Percentiles rank a stretch among this genome's conserved stretches.
Conservation (phyloP, 441 rosid species). For the Erodium chrysanthum region DNA sequence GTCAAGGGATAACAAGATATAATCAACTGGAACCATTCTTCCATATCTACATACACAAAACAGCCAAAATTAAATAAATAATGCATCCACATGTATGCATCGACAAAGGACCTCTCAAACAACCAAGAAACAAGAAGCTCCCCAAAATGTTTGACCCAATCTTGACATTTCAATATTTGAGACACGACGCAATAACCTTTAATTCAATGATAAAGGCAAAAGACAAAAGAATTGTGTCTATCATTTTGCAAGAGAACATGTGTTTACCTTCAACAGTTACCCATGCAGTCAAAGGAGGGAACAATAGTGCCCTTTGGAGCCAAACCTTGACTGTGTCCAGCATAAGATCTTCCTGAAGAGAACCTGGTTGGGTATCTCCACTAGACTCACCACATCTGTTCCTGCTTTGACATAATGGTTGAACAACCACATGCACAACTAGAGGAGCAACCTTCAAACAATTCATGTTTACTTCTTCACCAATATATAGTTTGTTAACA, state of each 20-base stretch:
- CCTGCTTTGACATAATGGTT: slow-evolving; percentile 34
- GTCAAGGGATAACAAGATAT: slow-evolving; percentile 73
- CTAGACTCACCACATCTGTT: slow-evolving; percentile 24
- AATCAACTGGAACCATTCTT: slow-evolving; percentile 80
- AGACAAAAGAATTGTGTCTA: not conserved
- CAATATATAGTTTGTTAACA: slow-evolving; percentile 58
- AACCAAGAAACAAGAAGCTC: not conserved
- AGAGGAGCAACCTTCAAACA: slow-evolving; percentile 72
- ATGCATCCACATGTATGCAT: not conserved
- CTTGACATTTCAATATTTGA: not conserved
- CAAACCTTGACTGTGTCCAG: slow-evolving; percentile 48
- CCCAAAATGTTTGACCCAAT: not conserved
- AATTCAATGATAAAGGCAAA: not conserved
- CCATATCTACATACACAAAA: slow-evolving; percentile 46
- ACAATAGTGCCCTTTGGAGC: slow-evolving; percentile 54
- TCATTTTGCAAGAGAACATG: not conserved
- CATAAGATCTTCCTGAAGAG: slow-evolving; percentile 29
- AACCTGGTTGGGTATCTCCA: slow-evolving; percentile 22
- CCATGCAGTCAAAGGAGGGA: slow-evolving; percentile 68
- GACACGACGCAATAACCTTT: not conserved
- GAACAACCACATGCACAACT: slow-evolving; percentile 43
- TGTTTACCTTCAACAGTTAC: slow-evolving; percentile 50
- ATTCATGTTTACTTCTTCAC: slow-evolving; percentile 52
- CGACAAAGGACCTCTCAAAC: slow-evolving; percentile 6
- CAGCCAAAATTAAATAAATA: slow-evolving; percentile 5